Conservation (phyloP, 2,329 filamentous ascomycete species). For the Clonostachys chloroleuca region DNA sequence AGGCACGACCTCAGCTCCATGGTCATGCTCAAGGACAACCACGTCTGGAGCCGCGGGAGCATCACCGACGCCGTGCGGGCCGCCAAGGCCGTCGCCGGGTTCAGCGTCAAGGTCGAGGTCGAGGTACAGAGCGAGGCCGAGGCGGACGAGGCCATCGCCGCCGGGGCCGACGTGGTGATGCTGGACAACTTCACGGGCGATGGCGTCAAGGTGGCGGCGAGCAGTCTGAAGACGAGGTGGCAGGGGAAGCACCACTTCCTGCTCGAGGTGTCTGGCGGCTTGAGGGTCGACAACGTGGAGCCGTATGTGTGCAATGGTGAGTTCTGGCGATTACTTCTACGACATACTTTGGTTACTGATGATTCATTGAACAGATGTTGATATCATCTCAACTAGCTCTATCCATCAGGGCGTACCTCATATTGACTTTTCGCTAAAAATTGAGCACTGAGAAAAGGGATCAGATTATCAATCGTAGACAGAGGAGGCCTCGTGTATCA, state of each 20-base stretch:
- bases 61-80: conserved; percentile 83
- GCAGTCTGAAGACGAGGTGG: conserved; percentile 76
- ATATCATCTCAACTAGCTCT: conserved; percentile 92
- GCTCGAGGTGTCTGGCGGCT: conserved; percentile 87
- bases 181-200: conserved; percentile 89
- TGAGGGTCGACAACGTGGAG: conserved; percentile 80
- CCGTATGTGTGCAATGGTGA: conserved; percentile 72
- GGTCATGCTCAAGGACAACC: conserved; percentile 99
- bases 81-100: conserved; percentile 80
- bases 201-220: conserved; percentile 70
- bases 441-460: conserved; percentile 35
- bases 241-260: conserved; percentile 68
- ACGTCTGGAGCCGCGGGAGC: conserved; percentile 86
- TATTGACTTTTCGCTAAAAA: conserved; percentile 95
- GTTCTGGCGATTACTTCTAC: conserved; percentile 18
- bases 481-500: no score
- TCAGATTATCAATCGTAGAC: no score
- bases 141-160: conserved; percentile 85
- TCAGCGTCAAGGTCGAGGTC: conserved; percentile 91
- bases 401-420: conserved; percentile 95
- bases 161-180: conserved; percentile 95
- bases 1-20: conserved; percentile 87
- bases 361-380: conserved; percentile 58
- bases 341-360: not conserved
- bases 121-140: conserved; percentile 86